phyloP scores from a whole-genome alignment of 441 rosid species.

The Lepidium campestre region DNA sequence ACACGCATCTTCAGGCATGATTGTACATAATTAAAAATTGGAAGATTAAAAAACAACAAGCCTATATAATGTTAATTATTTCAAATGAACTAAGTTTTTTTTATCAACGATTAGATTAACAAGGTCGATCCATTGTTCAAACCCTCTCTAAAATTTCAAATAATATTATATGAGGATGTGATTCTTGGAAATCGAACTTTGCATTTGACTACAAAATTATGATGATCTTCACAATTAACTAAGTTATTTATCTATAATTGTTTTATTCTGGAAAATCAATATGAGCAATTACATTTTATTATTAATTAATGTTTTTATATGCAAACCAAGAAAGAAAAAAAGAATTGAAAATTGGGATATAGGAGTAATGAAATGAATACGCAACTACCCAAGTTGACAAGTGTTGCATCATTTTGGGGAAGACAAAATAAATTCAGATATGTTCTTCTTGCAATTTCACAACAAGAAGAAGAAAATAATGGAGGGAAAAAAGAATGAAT shows the following conservation, averaged over 20 bases:
- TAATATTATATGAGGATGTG: too few relatives aligned
- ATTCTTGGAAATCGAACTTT: too few relatives aligned
- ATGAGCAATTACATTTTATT: neutral
- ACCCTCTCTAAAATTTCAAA: too few relatives aligned
- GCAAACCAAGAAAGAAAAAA: neutral
- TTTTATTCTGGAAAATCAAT: neutral
- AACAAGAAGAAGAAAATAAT: neutral
- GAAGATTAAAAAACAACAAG: neutral
- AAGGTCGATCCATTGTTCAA: too few relatives aligned
- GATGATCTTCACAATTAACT: too few relatives aligned
- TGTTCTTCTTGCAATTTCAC: neutral
- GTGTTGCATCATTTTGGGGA: slow-evolving; percentile 5
- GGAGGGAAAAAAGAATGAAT: slow-evolving; percentile 9
- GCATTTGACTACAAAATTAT: too few relatives aligned
- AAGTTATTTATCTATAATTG: neutral
- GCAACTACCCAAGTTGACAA: slow-evolving; percentile 20
- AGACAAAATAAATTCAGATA: neutral
- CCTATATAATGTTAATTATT: neutral
- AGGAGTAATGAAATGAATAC: neutral
- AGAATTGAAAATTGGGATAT: neutral
- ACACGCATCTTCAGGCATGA: too few relatives aligned
- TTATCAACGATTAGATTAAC: too few relatives aligned
- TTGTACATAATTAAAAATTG: too few relatives aligned
- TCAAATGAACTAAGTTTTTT: neutral
- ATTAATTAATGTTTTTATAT: neutral